Evolutionary conservation across 495 filamentous ascomycete species (phyloP), one percentile per base, ranked within the genome.

Genomic region (Hypoxylon trugodes): DNA sequence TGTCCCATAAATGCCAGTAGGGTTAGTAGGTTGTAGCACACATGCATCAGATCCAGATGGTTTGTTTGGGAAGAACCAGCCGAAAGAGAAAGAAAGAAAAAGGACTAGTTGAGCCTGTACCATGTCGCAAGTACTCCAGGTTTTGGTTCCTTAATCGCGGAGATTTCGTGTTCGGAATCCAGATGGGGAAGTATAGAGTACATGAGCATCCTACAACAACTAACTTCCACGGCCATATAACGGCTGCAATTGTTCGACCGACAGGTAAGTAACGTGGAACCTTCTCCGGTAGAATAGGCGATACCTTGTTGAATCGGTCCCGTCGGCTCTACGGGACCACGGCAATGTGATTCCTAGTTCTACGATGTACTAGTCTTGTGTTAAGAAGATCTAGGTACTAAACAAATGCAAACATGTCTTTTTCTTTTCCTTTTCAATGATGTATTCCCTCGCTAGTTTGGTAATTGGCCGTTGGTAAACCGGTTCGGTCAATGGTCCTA

Each of bases 191-290:
- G 63, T 66, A 56, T 30, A 51, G 1, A 16, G 15, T 61, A 60
- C 55, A 43, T 47, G 8, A 19, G 18, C 26, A n/a, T 38, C 37
- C 10, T 35, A 30, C 40, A 21, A 26, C 21, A 21, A 33, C 21
- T 19, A 9, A 18, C 19, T 48, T 51, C 40, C 28, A 48, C 46
- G 22, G 42, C 22, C 28, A 32, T n/a, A n/a, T 21, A 32, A 57
- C 63, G 57, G 63, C 37, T 35, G 40, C 56, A 59, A 15, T 59
- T 65, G 61, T 59, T 59, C 26, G 56, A 46, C 50, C 62, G 55
- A 60, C 19, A 22, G 32, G 51, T 19, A 22, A 38, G 51, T 19
- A 16, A 40, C 25, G 35, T 36, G 16, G 19, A 59, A 59, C 30
- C n/a, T n/a, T 32, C 25, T 30, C 56, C 62, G 62, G 62, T 18